Evolutionary conservation across 257 asterid species (phyloP), one percentile per base, ranked within the genome.

Genomic region (Nicotiana knightiana): DNA sequence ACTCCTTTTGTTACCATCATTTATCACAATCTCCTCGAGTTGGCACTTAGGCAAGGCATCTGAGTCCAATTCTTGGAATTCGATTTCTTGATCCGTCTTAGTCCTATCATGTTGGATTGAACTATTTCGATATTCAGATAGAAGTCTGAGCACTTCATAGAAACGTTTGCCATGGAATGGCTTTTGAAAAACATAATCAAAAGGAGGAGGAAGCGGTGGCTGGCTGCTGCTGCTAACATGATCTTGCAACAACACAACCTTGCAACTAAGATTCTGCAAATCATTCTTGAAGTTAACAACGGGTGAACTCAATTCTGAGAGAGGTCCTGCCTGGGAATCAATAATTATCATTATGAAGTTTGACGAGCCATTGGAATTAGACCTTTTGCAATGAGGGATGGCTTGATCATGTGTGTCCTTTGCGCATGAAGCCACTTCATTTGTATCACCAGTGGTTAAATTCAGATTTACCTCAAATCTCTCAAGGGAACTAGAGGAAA

Each of bases 131-230:
- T 90, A 91, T 70, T 91, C 97, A 1, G 94, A 98, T 59, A 96
- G 66, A 62, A 94, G 92, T 13, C 76, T 76, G 1, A 92, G 83
- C 18, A 89, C 75, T 59, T 85, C 87, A 77, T 86, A 58, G 81
- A 93, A 77, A 21, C 97, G 90, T 0, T 95, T 91, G 7, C 97
- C 94, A 53, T 96, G 97, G 4, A 96, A 83, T 4, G 99, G 96
- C 81, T 90, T 92, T 2, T 89, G 82, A 28, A 94, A 73, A 62
- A 91, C 66, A 46, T 91, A 18, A 87, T 96, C 97, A 0, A 85
- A 87, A 3, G 88, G 61, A 62, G 88, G 61, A 62, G 94, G 90
- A 83, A 43, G 83, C 87, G n/a, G 62, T 37, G 35, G 39, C 1
- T 80, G 46, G 65, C 55, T 55, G 1, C 35, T 15, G 2, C 58